These are phyloP conservation scores for Tolypocladium pustulatum DNA, from an alignment of 2,329 filamentous ascomycete genomes.

Conservation along the genomic window DNA sequence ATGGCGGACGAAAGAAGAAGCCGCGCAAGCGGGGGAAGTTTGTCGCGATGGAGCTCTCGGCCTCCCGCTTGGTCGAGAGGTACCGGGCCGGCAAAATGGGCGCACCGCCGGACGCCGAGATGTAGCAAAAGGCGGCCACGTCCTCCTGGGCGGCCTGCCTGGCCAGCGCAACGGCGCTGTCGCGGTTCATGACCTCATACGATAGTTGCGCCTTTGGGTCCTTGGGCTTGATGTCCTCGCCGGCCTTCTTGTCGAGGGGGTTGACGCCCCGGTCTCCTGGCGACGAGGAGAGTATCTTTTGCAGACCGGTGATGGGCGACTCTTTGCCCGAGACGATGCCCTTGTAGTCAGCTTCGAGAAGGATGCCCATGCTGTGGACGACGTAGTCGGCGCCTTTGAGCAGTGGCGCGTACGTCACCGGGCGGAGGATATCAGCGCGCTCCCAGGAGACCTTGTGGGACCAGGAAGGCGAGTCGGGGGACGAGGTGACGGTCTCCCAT, in stretches of 20 bases:
- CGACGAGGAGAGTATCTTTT: constrained; percentile 62
- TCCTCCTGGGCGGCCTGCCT: constrained; percentile 58
- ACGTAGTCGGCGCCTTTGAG: constrained; percentile 73
- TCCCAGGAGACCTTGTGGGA: constrained; percentile 77
- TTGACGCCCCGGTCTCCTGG: constrained; percentile 56
- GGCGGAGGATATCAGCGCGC: constrained; percentile 76
- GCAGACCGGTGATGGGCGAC: constrained; percentile 67
- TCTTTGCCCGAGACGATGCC: constrained; percentile 76
- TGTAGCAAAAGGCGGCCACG: constrained; percentile 67
- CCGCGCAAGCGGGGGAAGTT: constrained; percentile 66
- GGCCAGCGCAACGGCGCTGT: constrained; percentile 74
- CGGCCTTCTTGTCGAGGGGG: constrained; percentile 52
- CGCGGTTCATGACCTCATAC: constrained; percentile 96
- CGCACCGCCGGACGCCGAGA: constrained; percentile 79
- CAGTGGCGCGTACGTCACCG: constrained; percentile 65
- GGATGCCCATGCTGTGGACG: constrained; percentile 90
- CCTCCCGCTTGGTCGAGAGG: constrained; percentile 84
- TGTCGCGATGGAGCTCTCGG: constrained; percentile 64
- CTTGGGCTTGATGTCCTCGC: constrained; percentile 51
- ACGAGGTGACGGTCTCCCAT: constrained; percentile 74
- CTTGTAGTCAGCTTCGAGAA: constrained; percentile 97
- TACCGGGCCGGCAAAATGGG: constrained; percentile 79
- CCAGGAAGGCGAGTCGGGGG: constrained; percentile 63
- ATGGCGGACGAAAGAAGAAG: constrained; percentile 75
- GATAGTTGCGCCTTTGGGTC: constrained; percentile 70